Evolutionary conservation across 805 yeast species (phyloP).

Genomic region (Kodamaea leandrae): DNA sequence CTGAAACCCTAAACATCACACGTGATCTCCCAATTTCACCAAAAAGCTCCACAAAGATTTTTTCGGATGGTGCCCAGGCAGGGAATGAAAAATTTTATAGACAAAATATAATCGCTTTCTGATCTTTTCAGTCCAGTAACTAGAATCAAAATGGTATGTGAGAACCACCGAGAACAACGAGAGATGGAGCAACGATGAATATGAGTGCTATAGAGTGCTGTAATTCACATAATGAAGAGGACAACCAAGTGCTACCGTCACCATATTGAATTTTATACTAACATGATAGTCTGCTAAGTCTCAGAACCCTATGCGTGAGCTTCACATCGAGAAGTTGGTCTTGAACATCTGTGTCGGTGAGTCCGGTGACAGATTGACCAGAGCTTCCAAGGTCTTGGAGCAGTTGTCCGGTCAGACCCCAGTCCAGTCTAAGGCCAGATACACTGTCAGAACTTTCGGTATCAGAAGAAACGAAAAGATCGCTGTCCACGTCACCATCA

Average conservation of each 20-base stretch:
- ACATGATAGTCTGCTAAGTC: slow-evolving; percentile 34
- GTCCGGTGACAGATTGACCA: slow-evolving; percentile 99
- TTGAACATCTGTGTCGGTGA: slow-evolving; percentile 99
- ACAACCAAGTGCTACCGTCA: slow-evolving; percentile 1
- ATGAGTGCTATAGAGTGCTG: no score
- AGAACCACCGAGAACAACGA: no score
- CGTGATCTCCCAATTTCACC: no score
- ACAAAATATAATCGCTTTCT: slow-evolving; percentile 6
- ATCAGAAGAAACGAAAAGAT: slow-evolving; percentile 99
- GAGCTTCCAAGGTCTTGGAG: slow-evolving; percentile 99
- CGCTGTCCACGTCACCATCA: slow-evolving; percentile 97
- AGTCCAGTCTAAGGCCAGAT: slow-evolving; percentile 99
- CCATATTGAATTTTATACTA: no score
- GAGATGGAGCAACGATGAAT: no score
- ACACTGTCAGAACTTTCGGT: slow-evolving; percentile 99
- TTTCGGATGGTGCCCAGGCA: background rate
- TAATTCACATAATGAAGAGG: no score
- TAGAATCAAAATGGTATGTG: slow-evolving; percentile 23
- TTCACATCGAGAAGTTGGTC: slow-evolving; percentile 98
- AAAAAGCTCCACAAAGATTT: background rate
- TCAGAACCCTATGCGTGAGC: slow-evolving; percentile 97
- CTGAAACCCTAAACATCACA: no score
- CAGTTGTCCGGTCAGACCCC: slow-evolving; percentile 99
- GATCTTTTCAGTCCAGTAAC: slow-evolving; percentile 11
- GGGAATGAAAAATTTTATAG: slow-evolving; percentile 17